Evolutionary conservation across 306 rosid species (phyloP).

Genomic region (Mucuna pruriens): DNA sequence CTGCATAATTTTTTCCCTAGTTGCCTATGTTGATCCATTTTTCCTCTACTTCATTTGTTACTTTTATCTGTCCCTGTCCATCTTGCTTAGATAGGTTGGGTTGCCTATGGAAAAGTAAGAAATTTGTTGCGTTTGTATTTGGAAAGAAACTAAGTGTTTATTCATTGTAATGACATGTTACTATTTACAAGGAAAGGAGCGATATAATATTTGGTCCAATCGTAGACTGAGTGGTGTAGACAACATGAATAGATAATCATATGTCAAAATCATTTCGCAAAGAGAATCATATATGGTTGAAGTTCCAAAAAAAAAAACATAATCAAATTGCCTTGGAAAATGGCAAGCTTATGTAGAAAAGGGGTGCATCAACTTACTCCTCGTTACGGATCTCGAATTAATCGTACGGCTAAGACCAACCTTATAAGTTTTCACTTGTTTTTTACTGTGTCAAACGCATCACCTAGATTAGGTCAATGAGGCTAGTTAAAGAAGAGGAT

Average conservation of each 20-base stretch:
- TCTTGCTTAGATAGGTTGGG: neutral
- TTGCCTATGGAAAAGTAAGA: neutral
- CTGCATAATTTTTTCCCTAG: neutral
- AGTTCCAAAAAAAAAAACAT: constrained; percentile 1
- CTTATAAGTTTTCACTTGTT: neutral
- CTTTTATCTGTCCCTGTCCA: neutral
- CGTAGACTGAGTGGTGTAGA: constrained; percentile 7
- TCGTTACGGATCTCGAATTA: neutral
- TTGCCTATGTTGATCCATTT: neutral
- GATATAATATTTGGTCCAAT: constrained; percentile 16
- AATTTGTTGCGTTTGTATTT: neutral
- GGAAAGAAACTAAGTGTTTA: neutral
- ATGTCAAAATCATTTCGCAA: constrained; percentile 36
- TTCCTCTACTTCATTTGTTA: neutral
- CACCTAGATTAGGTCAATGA: neutral
- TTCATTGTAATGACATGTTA: constrained; percentile 3
- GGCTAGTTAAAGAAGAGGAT: neutral
- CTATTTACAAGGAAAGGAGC: constrained; percentile 21
- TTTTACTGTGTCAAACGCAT: neutral
- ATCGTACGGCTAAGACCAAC: neutral
- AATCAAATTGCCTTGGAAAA: constrained; percentile 16
- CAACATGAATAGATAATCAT: constrained; percentile 31
- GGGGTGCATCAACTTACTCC: neutral
- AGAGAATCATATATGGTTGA: neutral
- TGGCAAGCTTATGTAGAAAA: neutral